Evolutionary conservation across 306 rosid genomes (phyloP).

Genomic region (Lathyrus tuberosus): DNA sequence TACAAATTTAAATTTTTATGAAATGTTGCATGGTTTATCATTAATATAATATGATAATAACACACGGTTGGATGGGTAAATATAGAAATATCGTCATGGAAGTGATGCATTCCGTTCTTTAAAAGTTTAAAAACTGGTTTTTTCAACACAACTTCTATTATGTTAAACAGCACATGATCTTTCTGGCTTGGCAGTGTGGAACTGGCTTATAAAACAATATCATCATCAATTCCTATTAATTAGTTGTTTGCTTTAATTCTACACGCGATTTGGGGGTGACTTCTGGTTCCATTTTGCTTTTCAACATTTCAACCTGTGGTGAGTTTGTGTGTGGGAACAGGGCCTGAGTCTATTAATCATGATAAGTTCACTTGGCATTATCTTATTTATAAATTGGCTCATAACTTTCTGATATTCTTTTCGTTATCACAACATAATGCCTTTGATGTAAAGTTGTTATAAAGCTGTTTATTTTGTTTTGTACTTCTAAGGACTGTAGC

Average conservation of each 20-base stretch:
- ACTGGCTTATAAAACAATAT: not conserved
- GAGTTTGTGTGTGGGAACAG: not conserved
- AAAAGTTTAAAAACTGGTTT: too few relatives aligned
- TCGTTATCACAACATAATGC: not conserved
- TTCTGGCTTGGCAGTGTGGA: slow-evolving; percentile 2
- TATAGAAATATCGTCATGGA: too few relatives aligned
- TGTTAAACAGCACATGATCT: not conserved
- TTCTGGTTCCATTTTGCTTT: not conserved
- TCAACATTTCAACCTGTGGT: not conserved
- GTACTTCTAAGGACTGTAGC: not conserved
- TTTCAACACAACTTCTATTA: not conserved
- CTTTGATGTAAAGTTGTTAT: not conserved
- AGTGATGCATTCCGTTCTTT: too few relatives aligned
- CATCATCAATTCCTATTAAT: slow-evolving; percentile 6
- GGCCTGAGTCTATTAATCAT: not conserved
- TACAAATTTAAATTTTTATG: not conserved
- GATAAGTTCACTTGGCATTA: not conserved
- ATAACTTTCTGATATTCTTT: not conserved
- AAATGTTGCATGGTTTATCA: not conserved
- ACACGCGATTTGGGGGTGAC: slow-evolving; percentile 12
- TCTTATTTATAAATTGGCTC: not conserved
- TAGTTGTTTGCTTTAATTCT: slow-evolving; percentile 10
- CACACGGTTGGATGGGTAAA: not conserved
- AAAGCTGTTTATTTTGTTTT: not conserved
- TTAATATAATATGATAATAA: not conserved